These are phyloP conservation scores for Acer yangbiense DNA, from an alignment of 345 rosid species.

Conservation along the genomic window DNA sequence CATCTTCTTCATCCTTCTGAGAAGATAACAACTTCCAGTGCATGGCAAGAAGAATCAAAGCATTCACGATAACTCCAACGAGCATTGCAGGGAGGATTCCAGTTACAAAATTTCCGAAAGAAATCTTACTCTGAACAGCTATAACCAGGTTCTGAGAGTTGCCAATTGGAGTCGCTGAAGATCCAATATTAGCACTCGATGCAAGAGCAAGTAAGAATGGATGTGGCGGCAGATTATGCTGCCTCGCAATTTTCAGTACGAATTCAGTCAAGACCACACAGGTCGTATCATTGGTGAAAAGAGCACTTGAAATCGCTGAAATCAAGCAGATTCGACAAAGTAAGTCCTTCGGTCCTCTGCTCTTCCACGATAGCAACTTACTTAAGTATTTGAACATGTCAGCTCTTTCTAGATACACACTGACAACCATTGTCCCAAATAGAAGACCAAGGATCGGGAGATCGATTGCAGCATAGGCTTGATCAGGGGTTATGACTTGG, in stretches of 20 bases:
- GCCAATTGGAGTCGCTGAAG: conserved; percentile 87
- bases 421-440: conserved; percentile 88
- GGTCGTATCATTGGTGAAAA: conserved; percentile 84
- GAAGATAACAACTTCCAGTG: conserved; percentile 64
- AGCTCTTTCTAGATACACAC: conserved; percentile 79
- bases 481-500: conserved; percentile 62
- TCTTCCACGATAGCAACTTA: conserved; percentile 66
- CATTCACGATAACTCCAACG: conserved; percentile 61
- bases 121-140: conserved; percentile 65
- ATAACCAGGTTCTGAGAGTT: conserved; percentile 88
- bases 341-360: conserved; percentile 75
- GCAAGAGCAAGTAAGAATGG: conserved; percentile 84
- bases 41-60: conserved; percentile 55
- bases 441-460: conserved; percentile 86
- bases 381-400: conserved; percentile 82
- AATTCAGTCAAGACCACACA: conserved; percentile 86
- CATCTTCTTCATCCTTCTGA: conserved; percentile 61
- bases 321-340: conserved; percentile 65
- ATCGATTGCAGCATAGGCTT: conserved; percentile 82
- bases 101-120: conserved; percentile 58
- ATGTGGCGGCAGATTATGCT: conserved; percentile 76
- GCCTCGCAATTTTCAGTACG: conserved; percentile 76
- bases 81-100: conserved; percentile 77
- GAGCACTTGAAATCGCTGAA: conserved; percentile 77
- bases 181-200: conserved; percentile 84